Base-by-base conservation (phyloP, 805 yeast species). In the Wickerhamiella shivajii region DNA sequence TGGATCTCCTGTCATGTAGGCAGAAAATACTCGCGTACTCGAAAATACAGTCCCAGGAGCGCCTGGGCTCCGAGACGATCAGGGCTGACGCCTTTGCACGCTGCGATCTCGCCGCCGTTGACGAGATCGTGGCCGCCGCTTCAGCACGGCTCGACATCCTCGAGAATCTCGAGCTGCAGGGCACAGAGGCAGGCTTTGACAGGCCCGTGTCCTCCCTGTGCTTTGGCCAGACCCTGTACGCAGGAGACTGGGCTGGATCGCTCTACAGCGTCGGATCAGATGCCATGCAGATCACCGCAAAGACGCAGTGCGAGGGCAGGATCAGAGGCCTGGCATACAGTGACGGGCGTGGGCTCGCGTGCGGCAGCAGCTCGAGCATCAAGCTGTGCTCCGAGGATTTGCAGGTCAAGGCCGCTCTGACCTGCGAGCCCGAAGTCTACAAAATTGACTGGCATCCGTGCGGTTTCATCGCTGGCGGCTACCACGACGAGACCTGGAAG, bases 401-500 rank as follows among this genome's bases (percentile, higher is more conserved):
- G 5, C n/a, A 6, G 8, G 7, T 4, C 4, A 14, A 13, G 18
- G 27, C 17, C 10, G 6, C 16, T 5, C 6, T 12, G 16, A 1
- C 26, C 77, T n/a, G 52, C 65, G 28, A 43, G 52, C 3, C 45
- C 53, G 0, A 51, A 37, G 74, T 84, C 0, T 64, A 77, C 1
- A 60, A 67, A 12, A 54, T 74, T 0, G 65, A 66, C 22, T 68
- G 71, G 40, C 93, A 84, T 52, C 93, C 93, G 1, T 44, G 57
- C 3, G 42, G 53, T 2, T 69, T 51, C 43, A 41, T 77, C 1
- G 78, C 74, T 0, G 66, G 80, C 8, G 77, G 93, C 0, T 84
- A 95, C 0, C 75, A 66, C 47, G 96, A 87, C 53, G 64, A 63
- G 42, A 80, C 94, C 0, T 87, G 95, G 95, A 67, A 81, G 39